Evolutionary conservation across 768 basidiomycete species (phyloP).

Genomic region (Lentinula sp.): DNA sequence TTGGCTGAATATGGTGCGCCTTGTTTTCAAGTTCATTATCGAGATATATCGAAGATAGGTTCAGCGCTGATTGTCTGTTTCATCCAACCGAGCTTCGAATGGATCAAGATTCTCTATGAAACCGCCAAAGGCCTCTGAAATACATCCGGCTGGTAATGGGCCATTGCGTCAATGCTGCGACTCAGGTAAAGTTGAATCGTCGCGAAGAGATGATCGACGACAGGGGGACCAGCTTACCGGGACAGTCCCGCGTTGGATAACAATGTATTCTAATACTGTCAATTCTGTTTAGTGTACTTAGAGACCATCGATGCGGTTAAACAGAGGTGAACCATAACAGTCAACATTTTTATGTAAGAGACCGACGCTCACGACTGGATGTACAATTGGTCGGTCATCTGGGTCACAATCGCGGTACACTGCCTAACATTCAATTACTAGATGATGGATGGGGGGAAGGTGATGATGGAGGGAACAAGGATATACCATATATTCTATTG

Average conservation of each 20-base stretch:
- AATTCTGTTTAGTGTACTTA: not conserved
- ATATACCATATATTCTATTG: not conserved
- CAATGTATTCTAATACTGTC: not conserved
- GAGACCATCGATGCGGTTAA: not conserved
- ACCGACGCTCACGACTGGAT: not conserved
- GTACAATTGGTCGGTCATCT: not conserved
- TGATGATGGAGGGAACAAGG: not conserved
- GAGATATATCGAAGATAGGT: not conserved
- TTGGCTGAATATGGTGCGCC: not conserved
- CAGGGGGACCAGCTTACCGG: not conserved
- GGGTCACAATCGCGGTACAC: not conserved
- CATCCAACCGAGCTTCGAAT: not conserved
- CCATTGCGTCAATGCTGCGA: not conserved
- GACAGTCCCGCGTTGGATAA: not conserved
- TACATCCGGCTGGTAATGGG: not conserved
- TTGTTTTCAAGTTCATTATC: not conserved
- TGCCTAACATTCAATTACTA: not conserved
- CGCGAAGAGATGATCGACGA: not conserved
- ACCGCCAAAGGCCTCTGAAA: not conserved
- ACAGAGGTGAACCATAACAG: not conserved
- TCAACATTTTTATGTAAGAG: not conserved
- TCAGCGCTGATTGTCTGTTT: not conserved
- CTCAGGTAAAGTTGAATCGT: not conserved
- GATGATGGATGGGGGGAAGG: not conserved
- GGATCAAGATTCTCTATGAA: not conserved